Evolutionary conservation across 257 asterid species (phyloP), one percentile per base, ranked within the genome.

Genomic region (Salvia miltiorrhiza): DNA sequence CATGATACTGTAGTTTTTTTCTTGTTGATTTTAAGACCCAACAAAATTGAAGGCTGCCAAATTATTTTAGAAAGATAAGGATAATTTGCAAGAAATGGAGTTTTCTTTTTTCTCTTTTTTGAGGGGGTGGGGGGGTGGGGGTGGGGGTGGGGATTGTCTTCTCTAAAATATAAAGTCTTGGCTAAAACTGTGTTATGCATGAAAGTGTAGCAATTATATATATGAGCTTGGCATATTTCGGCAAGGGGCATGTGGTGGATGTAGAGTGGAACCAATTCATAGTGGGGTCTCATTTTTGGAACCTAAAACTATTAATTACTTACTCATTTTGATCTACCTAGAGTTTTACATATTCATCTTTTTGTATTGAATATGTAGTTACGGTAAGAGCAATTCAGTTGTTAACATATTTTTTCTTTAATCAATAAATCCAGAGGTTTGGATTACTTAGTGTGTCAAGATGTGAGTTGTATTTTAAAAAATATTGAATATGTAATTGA

Each of bases 51-150:
- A 70, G 56, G 71, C 47, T 67, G 41, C 63, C 12, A 60, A 54
- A 10, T 45, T 56, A 65, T 58, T 43, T 24, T 61, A 5, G 78
- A 40, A 16, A 65, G 88, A 85, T 83, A 82, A 85, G 89, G 85
- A 76, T 84, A 60, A 84, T 79, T 64, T 56, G 73, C 58, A 53
- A 79, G 72, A 61, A 30, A 75, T 62, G 82, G 78, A 63, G 84
- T 9, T 63, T n/a, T 0, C 4, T 16, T 47, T 17, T 40, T 47
- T 9, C 58, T n/a, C 0, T n/a, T 16, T 47, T 17, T 40, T 47
- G 24, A 52, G 47, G 8, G 40, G 40, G 30, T 2, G 1, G 5
- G 4, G 37, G 37, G 2, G 26, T 52, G 30, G 9, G 43, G 30
- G 30, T 1, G 19, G 57, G 30, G n/a, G 45, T 24, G 70, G 23